These are phyloP conservation scores for Pyrenochaeta sp. DNA, from an alignment of 2,329 filamentous ascomycete species.

Conservation along the genomic window DNA sequence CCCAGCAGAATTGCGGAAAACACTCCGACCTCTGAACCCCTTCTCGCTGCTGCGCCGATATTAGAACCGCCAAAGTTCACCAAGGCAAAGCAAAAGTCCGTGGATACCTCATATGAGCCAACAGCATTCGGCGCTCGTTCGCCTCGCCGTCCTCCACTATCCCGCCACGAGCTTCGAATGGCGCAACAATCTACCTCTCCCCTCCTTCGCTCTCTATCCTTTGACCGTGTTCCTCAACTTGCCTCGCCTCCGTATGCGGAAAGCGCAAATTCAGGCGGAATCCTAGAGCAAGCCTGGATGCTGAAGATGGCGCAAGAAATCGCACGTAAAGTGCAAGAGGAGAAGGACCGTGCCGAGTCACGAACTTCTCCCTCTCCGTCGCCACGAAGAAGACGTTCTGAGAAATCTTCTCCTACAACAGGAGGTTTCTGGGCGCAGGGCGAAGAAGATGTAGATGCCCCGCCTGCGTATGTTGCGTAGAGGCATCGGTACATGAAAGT, in stretches of 20 bases:
- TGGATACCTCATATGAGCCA: too few relatives aligned
- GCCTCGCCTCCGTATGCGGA: slow-evolving; percentile 36
- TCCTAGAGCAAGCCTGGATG: slow-evolving; percentile 84
- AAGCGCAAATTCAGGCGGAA: slow-evolving; percentile 52
- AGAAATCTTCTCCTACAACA: slow-evolving; percentile 13
- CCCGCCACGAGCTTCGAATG: slow-evolving; percentile 37
- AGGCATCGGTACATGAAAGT: too few relatives aligned
- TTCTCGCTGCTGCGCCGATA: slow-evolving; percentile 38
- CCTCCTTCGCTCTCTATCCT: slow-evolving; percentile 45
- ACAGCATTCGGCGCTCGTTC: slow-evolving; percentile 16
- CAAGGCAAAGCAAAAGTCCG: slow-evolving; percentile 26
- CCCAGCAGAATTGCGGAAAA: slow-evolving; percentile 31
- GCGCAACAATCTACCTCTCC: slow-evolving; percentile 44
- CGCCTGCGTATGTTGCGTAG: slow-evolving; percentile 46
- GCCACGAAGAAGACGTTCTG: slow-evolving; percentile 2
- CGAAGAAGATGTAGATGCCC: slow-evolving; percentile 39
- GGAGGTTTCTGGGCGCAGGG: slow-evolving; percentile 32
- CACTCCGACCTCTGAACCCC: slow-evolving; percentile 20
- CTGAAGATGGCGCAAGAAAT: slow-evolving; percentile 95
- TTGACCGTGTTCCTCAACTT: slow-evolving; percentile 38
- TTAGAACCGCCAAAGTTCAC: slow-evolving; percentile 31
- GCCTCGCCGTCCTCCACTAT: slow-evolving; percentile 38
- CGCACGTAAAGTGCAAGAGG: slow-evolving; percentile 83
- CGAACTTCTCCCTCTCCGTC: too few relatives aligned
- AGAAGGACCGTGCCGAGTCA: slow-evolving; percentile 64